Base-by-base conservation (phyloP, 1,139 yeast species). In the Taphrina flavorubra region DNA sequence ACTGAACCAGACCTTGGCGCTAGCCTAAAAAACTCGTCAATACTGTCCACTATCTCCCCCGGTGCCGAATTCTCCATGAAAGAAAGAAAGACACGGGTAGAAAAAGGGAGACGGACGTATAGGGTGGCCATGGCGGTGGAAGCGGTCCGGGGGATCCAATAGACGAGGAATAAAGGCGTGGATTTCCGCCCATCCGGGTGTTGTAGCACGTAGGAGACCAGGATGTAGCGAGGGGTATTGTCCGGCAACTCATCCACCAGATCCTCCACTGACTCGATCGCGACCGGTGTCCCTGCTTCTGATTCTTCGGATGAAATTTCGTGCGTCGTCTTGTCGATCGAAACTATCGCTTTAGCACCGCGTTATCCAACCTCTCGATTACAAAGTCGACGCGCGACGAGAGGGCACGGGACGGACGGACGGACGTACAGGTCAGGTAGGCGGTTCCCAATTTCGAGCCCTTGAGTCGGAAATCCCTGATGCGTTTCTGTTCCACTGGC, bases 71-170 rank as follows among this genome's bases (percentile, higher is more conserved):
- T 4, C 2, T 25, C 31, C 31, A 25, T 25, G 31, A 25, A 25
- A 2, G 25, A 25, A 25, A 4, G 25, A 25, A n/a, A n/a, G n/a
- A 2, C 25, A 46, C 11, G 42, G 42, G 6, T 39, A 11, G 56
- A 5, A 10, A n/a, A 20, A 8, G 53, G 53, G 16, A 13, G 18
- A 16, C 44, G 7, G 13, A 63, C 67, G 47, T 63, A 63, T 16
- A 90, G 79, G 97, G 92, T 92, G 76, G 88, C 85, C 76, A 84
- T 81, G 68, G 87, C 90, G 76, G 87, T 94, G 18, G 89, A 88
- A 20, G 92, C 83, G 0, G 97, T 90, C 36, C 87, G 88, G 1
- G 97, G 97, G 70, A 90, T 84, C 87, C 94, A 92, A 77, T 91
- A 92, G 36, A 92, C 74, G 76, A 92, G 79, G 0, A 91, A 91